Evolutionary conservation across 2,329 filamentous ascomycete genomes (phyloP).

Genomic region (Aquanectria penicillioides): DNA sequence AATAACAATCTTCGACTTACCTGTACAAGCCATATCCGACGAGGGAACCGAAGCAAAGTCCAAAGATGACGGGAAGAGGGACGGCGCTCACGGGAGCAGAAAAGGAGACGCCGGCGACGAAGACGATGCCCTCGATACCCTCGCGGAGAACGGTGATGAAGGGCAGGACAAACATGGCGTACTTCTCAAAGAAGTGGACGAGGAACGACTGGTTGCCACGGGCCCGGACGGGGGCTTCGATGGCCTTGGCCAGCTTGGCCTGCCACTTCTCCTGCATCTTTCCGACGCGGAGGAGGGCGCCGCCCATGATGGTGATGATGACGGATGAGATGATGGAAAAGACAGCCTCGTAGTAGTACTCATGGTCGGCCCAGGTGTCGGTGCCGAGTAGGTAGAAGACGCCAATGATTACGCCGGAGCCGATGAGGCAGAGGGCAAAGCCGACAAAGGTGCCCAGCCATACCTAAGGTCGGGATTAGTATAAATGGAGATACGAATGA

Average conservation of each 20-base stretch:
- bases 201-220: slow-evolving; percentile 58
- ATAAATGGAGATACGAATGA: not conserved
- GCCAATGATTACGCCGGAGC: slow-evolving; percentile 75
- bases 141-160: slow-evolving; percentile 89
- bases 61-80: slow-evolving; percentile 79
- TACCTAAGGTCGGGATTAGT: slow-evolving; percentile 44
- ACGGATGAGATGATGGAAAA: slow-evolving; percentile 81
- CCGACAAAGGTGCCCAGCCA: slow-evolving; percentile 64
- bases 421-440: slow-evolving; percentile 67
- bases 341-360: slow-evolving; percentile 84
- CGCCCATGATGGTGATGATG: slow-evolving; percentile 86
- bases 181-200: slow-evolving; percentile 77
- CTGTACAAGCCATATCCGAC: slow-evolving; percentile 83
- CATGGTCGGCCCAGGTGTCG: slow-evolving; percentile 74
- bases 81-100: slow-evolving; percentile 79
- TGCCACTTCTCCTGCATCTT: slow-evolving; percentile 91
- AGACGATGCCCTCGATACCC: slow-evolving; percentile 88
- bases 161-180: slow-evolving; percentile 86
- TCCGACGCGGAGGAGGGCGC: slow-evolving; percentile 80
- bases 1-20: slow-evolving; percentile 52
- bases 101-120: slow-evolving; percentile 85
- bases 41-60: slow-evolving; percentile 71
- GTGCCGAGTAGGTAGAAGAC: slow-evolving; percentile 76
- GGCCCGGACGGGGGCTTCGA: slow-evolving; percentile 63
- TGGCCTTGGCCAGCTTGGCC: slow-evolving; percentile 77